phyloP scores from a whole-genome alignment of 345 rosid genomes.

The Hypericum androsaemum region DNA sequence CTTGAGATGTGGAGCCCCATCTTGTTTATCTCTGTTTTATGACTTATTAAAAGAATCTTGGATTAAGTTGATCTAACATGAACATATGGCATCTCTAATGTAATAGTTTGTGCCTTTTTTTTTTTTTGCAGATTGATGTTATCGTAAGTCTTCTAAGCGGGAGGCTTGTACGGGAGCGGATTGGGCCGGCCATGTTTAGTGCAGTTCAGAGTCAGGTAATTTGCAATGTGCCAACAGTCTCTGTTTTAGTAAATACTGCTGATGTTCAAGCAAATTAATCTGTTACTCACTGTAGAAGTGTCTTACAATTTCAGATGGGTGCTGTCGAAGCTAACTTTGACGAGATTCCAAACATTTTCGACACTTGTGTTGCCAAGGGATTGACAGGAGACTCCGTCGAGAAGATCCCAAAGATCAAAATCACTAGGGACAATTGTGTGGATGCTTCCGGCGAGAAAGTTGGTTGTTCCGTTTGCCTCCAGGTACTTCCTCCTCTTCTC shows the following conservation, averaged over 20 bases:
- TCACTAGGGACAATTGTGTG: conserved; percentile 44
- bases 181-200: conserved; percentile 98
- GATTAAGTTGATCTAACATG: not conserved
- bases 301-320: conserved; percentile 57
- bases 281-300: too few relatives aligned
- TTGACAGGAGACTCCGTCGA: conserved; percentile 67
- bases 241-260: too few relatives aligned
- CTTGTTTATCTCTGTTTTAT: too few relatives aligned
- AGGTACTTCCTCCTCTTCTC: conserved; percentile 35
- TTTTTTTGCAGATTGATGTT: conserved; percentile 72
- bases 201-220: conserved; percentile 99
- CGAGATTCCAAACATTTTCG: conserved; percentile 75
- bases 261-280: too few relatives aligned
- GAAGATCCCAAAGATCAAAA: conserved; percentile 72
- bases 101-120: conserved; percentile 11
- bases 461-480: conserved; percentile 93
- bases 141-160: conserved; percentile 96
- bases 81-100: not conserved
- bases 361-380: conserved; percentile 71
- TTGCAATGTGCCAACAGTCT: not conserved
- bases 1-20: too few relatives aligned
- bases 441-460: conserved; percentile 77
- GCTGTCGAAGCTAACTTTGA: conserved; percentile 71
- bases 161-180: conserved; percentile 91
- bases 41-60: not conserved